Percentiles rank a stretch among this genome's conserved stretches.
These are phyloP conservation scores for Ustulina deusta DNA, from an alignment of 2,329 filamentous ascomycete species.

Conservation along the genomic window DNA sequence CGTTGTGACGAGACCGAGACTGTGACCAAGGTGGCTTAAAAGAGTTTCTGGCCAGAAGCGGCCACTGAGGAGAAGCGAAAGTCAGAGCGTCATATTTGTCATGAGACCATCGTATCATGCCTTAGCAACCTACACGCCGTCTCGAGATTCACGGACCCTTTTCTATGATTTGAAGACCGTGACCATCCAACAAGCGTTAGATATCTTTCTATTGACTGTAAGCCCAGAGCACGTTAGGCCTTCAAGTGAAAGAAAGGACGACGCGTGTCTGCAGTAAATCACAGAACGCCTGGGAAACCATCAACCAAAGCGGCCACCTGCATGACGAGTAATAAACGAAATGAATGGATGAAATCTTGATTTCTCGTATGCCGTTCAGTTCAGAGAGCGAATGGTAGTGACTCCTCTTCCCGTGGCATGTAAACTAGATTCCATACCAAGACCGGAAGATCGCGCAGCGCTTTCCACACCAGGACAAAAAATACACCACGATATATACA, in stretches of 20 bases:
- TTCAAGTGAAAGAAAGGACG: neutral
- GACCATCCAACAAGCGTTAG: neutral
- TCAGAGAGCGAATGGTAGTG: neutral
- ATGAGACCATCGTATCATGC: conserved; percentile 16
- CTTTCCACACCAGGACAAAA: conserved; percentile 2
- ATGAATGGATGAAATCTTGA: neutral
- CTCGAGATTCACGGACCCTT: neutral
- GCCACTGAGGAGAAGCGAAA: neutral
- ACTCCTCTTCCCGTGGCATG: neutral
- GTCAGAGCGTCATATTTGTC: neutral
- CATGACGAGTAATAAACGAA: neutral
- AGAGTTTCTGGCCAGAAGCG: neutral
- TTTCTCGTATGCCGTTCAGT: neutral
- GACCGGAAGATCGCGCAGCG: conserved; percentile 6
- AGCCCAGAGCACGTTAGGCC: neutral
- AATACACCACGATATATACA: neutral
- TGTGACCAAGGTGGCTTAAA: conserved; percentile 10
- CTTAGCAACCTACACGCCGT: neutral
- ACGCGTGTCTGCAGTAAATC: neutral
- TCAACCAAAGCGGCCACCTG: neutral
- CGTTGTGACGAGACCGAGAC: conserved; percentile 7
- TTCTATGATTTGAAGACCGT: neutral
- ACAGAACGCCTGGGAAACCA: neutral
- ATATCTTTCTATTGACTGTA: neutral
- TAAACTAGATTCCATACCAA: neutral